Evolutionary conservation across 1,139 yeast genomes (phyloP).

Genomic region (Cylindricascospora bacillispora): DNA sequence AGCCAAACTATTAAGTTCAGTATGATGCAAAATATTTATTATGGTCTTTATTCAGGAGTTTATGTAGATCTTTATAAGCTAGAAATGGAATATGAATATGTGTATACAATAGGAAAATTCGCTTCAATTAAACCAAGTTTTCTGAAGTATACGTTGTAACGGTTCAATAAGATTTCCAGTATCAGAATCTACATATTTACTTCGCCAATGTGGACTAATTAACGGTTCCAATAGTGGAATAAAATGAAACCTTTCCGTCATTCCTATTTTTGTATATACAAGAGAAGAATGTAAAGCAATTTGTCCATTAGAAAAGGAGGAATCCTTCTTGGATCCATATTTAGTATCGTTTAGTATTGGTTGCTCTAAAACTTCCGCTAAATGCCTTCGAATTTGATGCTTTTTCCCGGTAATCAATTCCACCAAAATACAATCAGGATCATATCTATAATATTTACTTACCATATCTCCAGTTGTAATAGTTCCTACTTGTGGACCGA

Average conservation of each 20-base stretch:
- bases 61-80: too few species aligned
- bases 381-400: conserved; percentile 33
- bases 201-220: too few species aligned
- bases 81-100: too few species aligned
- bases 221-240: too few species aligned
- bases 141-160: too few species aligned
- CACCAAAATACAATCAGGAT: conserved; percentile 20
- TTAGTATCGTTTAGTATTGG: conserved; percentile 24
- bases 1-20: too few species aligned
- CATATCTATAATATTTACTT: conserved; percentile 13
- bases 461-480: conserved; percentile 8
- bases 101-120: too few species aligned
- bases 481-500: neutral
- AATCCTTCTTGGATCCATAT: conserved; percentile 24
- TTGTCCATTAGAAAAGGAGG: conserved; percentile 8
- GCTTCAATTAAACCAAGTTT: too few species aligned
- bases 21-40: too few species aligned
- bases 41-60: too few species aligned
- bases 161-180: too few species aligned
- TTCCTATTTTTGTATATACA: conserved; percentile 19
- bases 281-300: conserved; percentile 26
- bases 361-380: conserved; percentile 11
- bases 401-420: conserved; percentile 34
- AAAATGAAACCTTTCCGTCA: conserved; percentile 8
- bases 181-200: too few species aligned